Base-by-base conservation (phyloP, 1,284 basidiomycete genomes). In the Vanrija pseudolonga region DNA sequence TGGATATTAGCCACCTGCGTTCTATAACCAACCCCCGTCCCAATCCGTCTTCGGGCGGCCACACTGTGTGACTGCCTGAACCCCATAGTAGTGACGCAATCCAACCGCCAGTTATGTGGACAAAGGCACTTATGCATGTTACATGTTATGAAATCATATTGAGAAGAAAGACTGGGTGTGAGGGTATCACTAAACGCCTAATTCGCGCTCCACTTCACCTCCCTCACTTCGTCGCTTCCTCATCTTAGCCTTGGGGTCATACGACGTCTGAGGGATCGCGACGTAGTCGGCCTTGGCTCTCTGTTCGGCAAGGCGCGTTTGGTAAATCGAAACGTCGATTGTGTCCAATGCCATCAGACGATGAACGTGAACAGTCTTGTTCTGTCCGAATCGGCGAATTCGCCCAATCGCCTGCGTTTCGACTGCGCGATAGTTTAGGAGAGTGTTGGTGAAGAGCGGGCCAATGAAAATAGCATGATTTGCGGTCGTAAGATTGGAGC, bases 401-500 rank as follows among this genome's bases (percentile, higher is more conserved):
- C 92, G 88, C 51, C 92, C 92, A 43, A 94, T 85, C 0, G 92
- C 92, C 72, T 96, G 92, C 0, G 88, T 95, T 74, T 90, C 89
- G 62, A 84, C 86, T 26, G 91, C 88, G 28, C 85, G 82, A 71
- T 94, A 95, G 53, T 88, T 88, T 72, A 88, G 88, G 74, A 87
- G 82, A 20, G 62, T 85, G 81, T 26, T 82, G 80, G 18, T 90
- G 83, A 94, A 84, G 32, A 97, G 80, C 3, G 93, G 93, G 4
- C 90, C 93, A 48, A 97, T 79, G 81, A 97, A 97, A 69, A 97
- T 88, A 36, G 90, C 93, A 67, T 95, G 91, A 77, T 94, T 97
- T 15, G 94, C 93, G 18, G 84, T 86, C 1, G 93, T 96, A 66
- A 97, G 76, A 72, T 97, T 97, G 9, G 90, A 86, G 47, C 93